These are phyloP conservation scores for Suillus placidus DNA, from an alignment of 768 basidiomycete genomes.

Conservation along the genomic window DNA sequence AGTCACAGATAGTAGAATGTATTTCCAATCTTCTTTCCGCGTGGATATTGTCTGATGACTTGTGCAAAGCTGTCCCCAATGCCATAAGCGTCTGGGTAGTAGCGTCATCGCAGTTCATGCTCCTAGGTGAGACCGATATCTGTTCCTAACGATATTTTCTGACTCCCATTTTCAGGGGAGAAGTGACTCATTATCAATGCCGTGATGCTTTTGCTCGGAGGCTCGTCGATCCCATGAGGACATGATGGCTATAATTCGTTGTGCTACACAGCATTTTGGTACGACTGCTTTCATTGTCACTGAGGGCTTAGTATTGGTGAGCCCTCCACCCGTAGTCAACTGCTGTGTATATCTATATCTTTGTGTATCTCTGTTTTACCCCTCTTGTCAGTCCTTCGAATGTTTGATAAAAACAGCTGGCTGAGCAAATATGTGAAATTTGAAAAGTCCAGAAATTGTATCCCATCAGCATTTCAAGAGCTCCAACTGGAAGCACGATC, in stretches of 20 bases:
- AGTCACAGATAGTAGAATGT: slow-evolving; percentile 93
- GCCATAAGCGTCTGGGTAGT: slow-evolving; percentile 90
- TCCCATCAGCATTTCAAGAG: not conserved
- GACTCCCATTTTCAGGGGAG: slow-evolving; percentile 58
- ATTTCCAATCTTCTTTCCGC: slow-evolving; percentile 35
- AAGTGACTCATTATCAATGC: slow-evolving; percentile 97
- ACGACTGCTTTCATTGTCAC: not conserved
- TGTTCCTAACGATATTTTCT: not conserved
- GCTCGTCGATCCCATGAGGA: slow-evolving; percentile 42
- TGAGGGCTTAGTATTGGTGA: not conserved
- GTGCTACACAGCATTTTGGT: not conserved
- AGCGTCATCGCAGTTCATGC: slow-evolving; percentile 94
- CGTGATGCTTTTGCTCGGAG: slow-evolving; percentile 77
- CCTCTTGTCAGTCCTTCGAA: not conserved
- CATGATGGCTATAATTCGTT: not conserved
- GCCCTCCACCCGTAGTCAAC: not conserved
- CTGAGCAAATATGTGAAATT: not conserved
- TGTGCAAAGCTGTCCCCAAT: slow-evolving; percentile 81
- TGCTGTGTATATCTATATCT: not conserved
- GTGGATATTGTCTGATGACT: slow-evolving; percentile 7
- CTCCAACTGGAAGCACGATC: not conserved
- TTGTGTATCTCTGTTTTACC: not conserved
- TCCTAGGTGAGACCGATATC: slow-evolving; percentile 59
- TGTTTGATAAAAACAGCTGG: not conserved
- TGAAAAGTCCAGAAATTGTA: not conserved